phyloP scores from a whole-genome alignment of 495 filamentous ascomycete genomes.

The Aspergillus panamensis region DNA sequence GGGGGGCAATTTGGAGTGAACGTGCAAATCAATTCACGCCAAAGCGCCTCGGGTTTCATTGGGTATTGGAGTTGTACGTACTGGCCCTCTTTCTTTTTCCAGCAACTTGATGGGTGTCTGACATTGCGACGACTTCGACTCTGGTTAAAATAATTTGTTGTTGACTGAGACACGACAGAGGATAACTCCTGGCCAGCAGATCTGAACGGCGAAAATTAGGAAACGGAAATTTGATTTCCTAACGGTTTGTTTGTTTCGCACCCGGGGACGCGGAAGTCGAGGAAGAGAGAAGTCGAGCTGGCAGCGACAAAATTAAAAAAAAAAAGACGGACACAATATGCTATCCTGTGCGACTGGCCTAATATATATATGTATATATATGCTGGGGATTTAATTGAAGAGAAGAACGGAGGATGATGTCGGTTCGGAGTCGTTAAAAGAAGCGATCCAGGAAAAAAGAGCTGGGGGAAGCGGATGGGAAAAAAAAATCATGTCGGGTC shows the following conservation, averaged over 20 bases:
- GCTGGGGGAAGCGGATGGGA: background rate
- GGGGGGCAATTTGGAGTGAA: constrained; percentile 12
- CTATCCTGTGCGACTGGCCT: no score
- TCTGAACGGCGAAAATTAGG: background rate
- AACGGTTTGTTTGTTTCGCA: background rate
- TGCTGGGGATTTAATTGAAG: no score
- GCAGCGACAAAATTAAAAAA: no score
- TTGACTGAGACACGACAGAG: background rate
- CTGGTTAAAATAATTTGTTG: background rate
- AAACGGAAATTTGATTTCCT: background rate
- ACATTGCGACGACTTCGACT: constrained; percentile 25
- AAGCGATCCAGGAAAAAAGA: background rate
- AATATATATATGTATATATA: no score
- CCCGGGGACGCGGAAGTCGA: no score
- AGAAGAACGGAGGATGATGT: no score
- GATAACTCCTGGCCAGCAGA: background rate
- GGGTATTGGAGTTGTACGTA: constrained; percentile 16
- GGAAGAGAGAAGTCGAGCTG: no score
- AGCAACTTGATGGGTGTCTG: constrained; percentile 39
- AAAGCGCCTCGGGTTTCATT: constrained; percentile 11
- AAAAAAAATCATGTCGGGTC: background rate
- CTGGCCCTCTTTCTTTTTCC: constrained; percentile 52
- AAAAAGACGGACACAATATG: no score
- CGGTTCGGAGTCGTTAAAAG: background rate
- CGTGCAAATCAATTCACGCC: background rate